Evolutionary conservation across 1,284 basidiomycete genomes (phyloP), one percentile per base, ranked within the genome.

Genomic region (Papiliotrema laurentii): DNA sequence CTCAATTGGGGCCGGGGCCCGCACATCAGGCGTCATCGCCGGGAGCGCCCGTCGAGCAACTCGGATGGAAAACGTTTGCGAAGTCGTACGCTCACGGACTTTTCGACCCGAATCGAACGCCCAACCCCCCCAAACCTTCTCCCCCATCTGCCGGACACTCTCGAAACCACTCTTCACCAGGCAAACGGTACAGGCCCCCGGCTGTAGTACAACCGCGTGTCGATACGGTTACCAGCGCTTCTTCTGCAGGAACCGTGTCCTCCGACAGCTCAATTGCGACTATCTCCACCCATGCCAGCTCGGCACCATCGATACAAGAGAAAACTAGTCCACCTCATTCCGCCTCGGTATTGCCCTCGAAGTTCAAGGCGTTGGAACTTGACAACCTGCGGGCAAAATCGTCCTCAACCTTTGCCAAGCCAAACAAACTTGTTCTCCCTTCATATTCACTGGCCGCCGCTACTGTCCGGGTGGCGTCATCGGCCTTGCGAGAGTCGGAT

Each of bases 51-150:
- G 30, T 31, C 26, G 36, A 49, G 34, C 46, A 50, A 39, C 49
- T 59, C 28, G 51, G 48, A 62, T 90, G 88, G 88, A 77, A 79
- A 18, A 81, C 82, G 0, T 90, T 90, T 68, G 80, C 87, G 49
- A 73, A 78, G 34, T 83, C 85, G 0, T 90, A 91, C 66, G 82
- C 86, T 0, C 68, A 79, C 25, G 88, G 88, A 11, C 78, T 82
- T 51, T 92, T 89, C 84, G 86, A 89, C 65, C 87, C 89, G 1
- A 81, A 84, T 56, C 79, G 79, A 47, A 85, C 82, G 0, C 88
- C 88, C 1, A 80, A 80, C 57, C 83, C 79, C 6, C 88, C 86
- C 4, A 28, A 47, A 37, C 39, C 52, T 2, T 34, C 46, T 9
- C 52, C 60, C 7, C 49, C 60, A 6, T 21, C 35, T 4, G 51